Conservation (phyloP, 805 yeast species). For the Starmera quercuum region DNA sequence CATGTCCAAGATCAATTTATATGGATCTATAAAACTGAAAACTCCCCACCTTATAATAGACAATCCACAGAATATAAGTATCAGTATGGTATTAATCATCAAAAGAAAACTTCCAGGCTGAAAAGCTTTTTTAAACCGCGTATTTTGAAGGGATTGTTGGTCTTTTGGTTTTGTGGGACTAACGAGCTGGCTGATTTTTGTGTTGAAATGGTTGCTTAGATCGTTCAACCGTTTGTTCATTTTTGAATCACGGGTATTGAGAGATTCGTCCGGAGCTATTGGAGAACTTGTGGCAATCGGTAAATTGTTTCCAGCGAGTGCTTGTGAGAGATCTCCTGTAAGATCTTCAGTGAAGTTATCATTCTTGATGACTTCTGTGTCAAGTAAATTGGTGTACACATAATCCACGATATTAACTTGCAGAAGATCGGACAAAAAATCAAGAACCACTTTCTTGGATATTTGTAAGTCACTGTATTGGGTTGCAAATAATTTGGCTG, state of each 20-base stretch:
- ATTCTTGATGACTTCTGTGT: too few relatives aligned
- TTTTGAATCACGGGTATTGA: background rate
- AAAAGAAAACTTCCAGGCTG: background rate
- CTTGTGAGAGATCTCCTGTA: too few relatives aligned
- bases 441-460: background rate
- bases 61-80: background rate
- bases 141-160: background rate
- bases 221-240: background rate
- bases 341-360: too few relatives aligned
- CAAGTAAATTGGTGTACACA: background rate
- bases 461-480: background rate
- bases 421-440: background rate
- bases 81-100: background rate
- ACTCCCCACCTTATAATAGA: too few relatives aligned
- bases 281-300: too few relatives aligned
- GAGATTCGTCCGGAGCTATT: too few relatives aligned
- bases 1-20: background rate
- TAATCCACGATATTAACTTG: background rate
- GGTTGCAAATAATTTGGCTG: background rate
- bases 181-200: background rate
- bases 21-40: background rate
- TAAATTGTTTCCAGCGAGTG: too few relatives aligned
- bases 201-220: background rate
- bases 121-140: background rate
- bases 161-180: background rate